phyloP scores from a whole-genome alignment of 2,329 filamentous ascomycete genomes.

The Penicillium sp. region DNA sequence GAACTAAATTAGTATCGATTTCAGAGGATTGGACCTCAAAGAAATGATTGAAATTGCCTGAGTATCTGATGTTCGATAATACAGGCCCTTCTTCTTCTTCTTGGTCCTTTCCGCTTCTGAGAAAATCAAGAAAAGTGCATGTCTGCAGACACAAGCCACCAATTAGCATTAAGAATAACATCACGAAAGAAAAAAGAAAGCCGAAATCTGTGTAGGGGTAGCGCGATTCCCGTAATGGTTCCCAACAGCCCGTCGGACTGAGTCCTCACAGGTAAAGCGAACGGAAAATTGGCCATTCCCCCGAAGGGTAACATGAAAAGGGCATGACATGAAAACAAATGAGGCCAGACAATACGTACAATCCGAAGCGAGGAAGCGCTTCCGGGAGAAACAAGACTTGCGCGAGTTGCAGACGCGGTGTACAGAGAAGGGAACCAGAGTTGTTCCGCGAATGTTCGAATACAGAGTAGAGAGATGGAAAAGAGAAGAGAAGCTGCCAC shows the following conservation, averaged over 20 bases:
- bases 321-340: conserved; percentile 6
- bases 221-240: conserved; percentile 1
- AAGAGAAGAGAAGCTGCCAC: neutral
- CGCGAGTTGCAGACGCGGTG: conserved; percentile 13
- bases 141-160: conserved; percentile 39
- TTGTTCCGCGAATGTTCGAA: neutral
- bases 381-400: conserved; percentile 13
- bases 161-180: conserved; percentile 41
- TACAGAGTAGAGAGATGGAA: neutral
- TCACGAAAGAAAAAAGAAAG: neutral
- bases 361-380: conserved; percentile 33
- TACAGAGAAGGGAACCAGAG: conserved; percentile 15
- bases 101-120: conserved; percentile 26
- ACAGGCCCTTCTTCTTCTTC: conserved; percentile 37
- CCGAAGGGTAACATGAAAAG: conserved; percentile 12
- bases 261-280: conserved; percentile 3
- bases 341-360: conserved; percentile 41
- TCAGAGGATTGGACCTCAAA: conserved; percentile 24
- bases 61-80: conserved; percentile 35
- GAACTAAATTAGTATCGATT: conserved; percentile 29
- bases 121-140: conserved; percentile 45
- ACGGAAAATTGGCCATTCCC: conserved; percentile 11
- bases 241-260: neutral
- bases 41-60: conserved; percentile 37
- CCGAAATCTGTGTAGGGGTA: neutral